These are phyloP conservation scores for Coniella vitis DNA, from an alignment of 2,329 filamentous ascomycete species.

Conservation along the genomic window DNA sequence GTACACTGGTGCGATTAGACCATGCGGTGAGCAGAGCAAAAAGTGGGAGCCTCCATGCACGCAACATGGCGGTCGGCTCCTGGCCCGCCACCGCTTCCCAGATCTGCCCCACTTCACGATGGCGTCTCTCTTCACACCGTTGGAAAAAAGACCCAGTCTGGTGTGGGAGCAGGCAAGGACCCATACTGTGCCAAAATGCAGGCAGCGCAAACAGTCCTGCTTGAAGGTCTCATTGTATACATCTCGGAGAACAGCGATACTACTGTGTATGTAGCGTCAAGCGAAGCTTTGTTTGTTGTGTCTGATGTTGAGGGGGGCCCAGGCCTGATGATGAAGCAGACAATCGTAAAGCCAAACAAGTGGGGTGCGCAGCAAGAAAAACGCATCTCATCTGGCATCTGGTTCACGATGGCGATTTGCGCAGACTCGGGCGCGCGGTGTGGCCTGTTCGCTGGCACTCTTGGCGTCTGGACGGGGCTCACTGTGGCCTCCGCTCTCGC, in stretches of 20 bases:
- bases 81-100: neutral
- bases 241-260: too few relatives aligned
- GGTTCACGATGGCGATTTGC: conserved; percentile 2
- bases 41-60: conserved; percentile 7
- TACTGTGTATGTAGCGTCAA: too few relatives aligned
- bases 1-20: conserved; percentile 30
- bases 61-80: conserved; percentile 5
- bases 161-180: too few relatives aligned
- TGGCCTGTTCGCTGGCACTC: neutral
- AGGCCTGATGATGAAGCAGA: too few relatives aligned
- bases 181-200: too few relatives aligned
- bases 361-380: neutral
- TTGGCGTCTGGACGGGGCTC: neutral
- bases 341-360: neutral
- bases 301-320: too few relatives aligned
- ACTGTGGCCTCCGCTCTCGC: neutral
- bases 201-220: too few relatives aligned
- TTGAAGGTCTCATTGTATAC: too few relatives aligned
- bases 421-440: neutral
- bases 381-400: neutral
- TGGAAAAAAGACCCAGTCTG: neutral
- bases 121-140: too few relatives aligned
- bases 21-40: conserved; percentile 4
- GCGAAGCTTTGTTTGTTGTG: too few relatives aligned
- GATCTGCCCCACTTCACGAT: neutral